Conservation (phyloP, 305 asterid genomes). For the Ajuga reptans region DNA sequence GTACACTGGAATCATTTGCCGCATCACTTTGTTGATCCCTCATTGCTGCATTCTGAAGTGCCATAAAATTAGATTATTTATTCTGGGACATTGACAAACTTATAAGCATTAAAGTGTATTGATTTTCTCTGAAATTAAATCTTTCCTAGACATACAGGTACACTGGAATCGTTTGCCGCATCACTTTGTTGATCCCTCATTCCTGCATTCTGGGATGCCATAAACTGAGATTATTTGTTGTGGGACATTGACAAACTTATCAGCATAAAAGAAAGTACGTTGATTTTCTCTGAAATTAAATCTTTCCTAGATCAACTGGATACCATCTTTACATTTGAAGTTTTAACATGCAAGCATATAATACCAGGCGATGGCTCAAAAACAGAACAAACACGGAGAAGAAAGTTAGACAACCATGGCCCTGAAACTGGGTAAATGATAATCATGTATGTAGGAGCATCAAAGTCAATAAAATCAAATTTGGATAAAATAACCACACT, state of each 20-base stretch:
- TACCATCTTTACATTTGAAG: not conserved
- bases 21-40: constrained; percentile 12
- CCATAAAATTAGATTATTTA: not conserved
- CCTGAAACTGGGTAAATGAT: not conserved
- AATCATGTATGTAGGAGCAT: not conserved
- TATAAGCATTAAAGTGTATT: not conserved
- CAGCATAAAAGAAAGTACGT: not conserved
- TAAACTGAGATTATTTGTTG: not conserved
- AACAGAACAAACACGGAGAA: not conserved
- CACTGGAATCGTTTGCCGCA: constrained; percentile 12
- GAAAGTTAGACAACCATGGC: not conserved
- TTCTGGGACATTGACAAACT: not conserved
- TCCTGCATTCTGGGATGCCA: constrained; percentile 24
- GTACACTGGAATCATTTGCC: constrained; percentile 14
- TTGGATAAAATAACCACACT: not conserved
- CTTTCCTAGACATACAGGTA: constrained; percentile 15
- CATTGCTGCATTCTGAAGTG: constrained; percentile 27
- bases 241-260: not conserved
- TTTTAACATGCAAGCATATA: not conserved
- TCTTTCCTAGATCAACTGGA: not conserved
- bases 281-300: not conserved
- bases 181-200: constrained; percentile 22
- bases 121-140: not conserved
- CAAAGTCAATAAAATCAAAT: not conserved
- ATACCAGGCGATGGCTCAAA: not conserved